Percentiles rank a stretch among this genome's conserved stretches.
Evolutionary conservation across 805 yeast genomes (phyloP).

Genomic region (Kodamaea restingae): DNA sequence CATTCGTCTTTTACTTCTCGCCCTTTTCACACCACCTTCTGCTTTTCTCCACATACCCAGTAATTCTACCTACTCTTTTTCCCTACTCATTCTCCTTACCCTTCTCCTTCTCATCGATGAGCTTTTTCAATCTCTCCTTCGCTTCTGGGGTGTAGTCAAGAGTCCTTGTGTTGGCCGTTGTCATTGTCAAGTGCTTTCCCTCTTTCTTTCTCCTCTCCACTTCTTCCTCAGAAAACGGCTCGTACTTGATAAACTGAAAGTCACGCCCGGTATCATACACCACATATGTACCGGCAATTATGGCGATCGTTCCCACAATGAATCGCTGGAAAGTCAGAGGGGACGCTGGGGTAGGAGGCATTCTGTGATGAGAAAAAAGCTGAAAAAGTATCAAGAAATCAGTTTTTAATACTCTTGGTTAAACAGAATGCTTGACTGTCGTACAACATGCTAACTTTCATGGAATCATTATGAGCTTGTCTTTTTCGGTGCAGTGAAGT

Average conservation of each 20-base stretch:
- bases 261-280: slow-evolving; percentile 35
- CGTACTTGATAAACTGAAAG: slow-evolving; percentile 36
- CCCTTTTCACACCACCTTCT: no score
- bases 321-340: slow-evolving; percentile 33
- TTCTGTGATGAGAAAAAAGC: neutral
- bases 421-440: neutral
- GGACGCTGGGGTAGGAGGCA: slow-evolving; percentile 19
- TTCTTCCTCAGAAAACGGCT: slow-evolving; percentile 38
- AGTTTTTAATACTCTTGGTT: no score
- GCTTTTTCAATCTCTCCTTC: slow-evolving; percentile 27
- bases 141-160: slow-evolving; percentile 44
- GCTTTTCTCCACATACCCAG: neutral
- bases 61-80: neutral
- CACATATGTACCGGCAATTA: slow-evolving; percentile 30
- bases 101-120: slow-evolving; percentile 5
- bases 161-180: slow-evolving; percentile 31
- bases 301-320: slow-evolving; percentile 36
- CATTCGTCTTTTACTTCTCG: neutral
- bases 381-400: no score
- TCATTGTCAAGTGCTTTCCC: slow-evolving; percentile 24
- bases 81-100: neutral
- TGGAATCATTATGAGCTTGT: no score
- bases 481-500: no score
- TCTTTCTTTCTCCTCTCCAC: slow-evolving; percentile 34
- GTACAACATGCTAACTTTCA: neutral